phyloP scores from a whole-genome alignment of 352 stramenopile species.

The Phytophthora lateralis region DNA sequence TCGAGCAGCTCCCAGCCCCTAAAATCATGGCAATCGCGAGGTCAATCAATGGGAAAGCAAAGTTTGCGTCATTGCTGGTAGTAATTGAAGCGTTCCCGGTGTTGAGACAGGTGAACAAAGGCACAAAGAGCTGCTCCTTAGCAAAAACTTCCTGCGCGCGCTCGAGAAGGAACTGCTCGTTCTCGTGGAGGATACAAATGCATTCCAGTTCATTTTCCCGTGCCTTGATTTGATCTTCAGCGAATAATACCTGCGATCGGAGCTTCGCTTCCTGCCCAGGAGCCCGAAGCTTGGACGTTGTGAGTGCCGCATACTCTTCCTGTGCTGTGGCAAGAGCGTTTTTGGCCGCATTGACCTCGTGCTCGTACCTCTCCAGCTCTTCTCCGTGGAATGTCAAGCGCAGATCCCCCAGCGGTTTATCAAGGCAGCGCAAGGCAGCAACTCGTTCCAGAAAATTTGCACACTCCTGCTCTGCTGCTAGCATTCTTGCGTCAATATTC shows the following conservation, averaged over 20 bases:
- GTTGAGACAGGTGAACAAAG: constrained; percentile 59
- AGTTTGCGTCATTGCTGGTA: neutral
- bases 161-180: constrained; percentile 77
- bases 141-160: constrained; percentile 61
- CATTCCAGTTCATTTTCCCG: constrained; percentile 65
- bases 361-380: constrained; percentile 54
- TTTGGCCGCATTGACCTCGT: constrained; percentile 56
- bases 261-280: constrained; percentile 57
- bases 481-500: constrained; percentile 51
- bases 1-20: constrained; percentile 42
- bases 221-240: constrained; percentile 71
- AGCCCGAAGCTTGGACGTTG: constrained; percentile 50
- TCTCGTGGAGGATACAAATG: constrained; percentile 55
- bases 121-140: constrained; percentile 68
- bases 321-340: constrained; percentile 49
- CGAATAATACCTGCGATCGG: constrained; percentile 72
- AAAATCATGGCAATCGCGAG: constrained; percentile 60
- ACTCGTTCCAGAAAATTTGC: constrained; percentile 43
- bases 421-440: constrained; percentile 38
- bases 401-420: constrained; percentile 55
- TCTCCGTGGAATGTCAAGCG: constrained; percentile 67
- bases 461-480: constrained; percentile 45
- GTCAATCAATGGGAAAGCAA: constrained; percentile 44
- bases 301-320: constrained; percentile 73
- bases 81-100: neutral